Evolutionary conservation across 2,329 filamentous ascomycete genomes (phyloP), one percentile per base, ranked within the genome.

Genomic region (Periconia sp.): DNA sequence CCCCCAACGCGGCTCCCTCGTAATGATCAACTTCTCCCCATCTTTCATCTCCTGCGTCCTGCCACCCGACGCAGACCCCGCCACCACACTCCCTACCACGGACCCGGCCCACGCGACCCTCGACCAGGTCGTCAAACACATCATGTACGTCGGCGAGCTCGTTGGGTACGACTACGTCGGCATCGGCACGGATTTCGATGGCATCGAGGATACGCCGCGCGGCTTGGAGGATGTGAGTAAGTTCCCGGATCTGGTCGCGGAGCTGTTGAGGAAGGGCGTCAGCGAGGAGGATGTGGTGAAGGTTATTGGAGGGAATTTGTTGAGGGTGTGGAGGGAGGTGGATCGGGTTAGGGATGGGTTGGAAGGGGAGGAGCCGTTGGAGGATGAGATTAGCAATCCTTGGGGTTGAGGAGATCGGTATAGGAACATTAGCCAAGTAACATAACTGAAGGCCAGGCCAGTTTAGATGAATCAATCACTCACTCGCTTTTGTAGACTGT

Each of bases 91-190:
- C 6, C 90, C 91, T 0, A 81, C 87, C 14, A 82, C 82, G 53
- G 85, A 88, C 48, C 83, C 86, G 0, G 77, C 79, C 47, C 88
- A 92, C 58, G 84, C 85, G 9, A 96, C 90, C 0, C 73, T 97
- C 35, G 80, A 81, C 19, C 90, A 92, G 55, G 90, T 96, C 1
- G 91, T 85, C 1, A 81, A 86, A 56, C 93, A 97, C 71, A 88
- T 97, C 56, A 80, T 85, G 58, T 82, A 97, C 68, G 92, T 97
- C 60, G 93, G 91, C 2, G 79, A 89, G 44, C 76, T 88, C 31
- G 91, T 96, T 55, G 93, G 93, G 2, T 97, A 89, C 63, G 89
- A 92, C 41, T 84, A 96, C 69, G 91, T 97, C 15, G 93, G 92
- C 0, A 74, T 97, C 17, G 93, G 93, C 0, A 92, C 89, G 49